Conservation (phyloP, 768 basidiomycete species). For the Brasilioporus rufonigricans region DNA sequence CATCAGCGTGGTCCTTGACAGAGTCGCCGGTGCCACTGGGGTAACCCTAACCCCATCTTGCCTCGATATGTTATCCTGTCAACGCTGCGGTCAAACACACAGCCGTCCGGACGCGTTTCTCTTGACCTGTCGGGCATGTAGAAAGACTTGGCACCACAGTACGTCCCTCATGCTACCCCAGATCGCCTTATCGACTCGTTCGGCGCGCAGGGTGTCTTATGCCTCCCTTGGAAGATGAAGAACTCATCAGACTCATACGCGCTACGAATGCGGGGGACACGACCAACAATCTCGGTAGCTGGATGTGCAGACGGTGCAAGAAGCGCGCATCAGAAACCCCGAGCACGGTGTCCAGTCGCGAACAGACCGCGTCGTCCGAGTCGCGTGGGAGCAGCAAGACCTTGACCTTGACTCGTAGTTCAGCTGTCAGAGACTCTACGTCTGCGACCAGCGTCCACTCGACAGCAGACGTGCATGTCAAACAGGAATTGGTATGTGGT, state of each 20-base stretch:
- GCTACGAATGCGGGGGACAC: constrained; percentile 25
- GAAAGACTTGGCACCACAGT: constrained; percentile 36
- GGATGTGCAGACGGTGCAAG: constrained; percentile 34
- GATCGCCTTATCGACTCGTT: not conserved
- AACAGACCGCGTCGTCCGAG: constrained; percentile 7
- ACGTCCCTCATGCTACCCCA: constrained; percentile 1
- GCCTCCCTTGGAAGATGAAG: constrained; percentile 27
- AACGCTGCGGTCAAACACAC: constrained; percentile 25
- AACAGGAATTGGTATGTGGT: constrained; percentile 11
- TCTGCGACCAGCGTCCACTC: not conserved
- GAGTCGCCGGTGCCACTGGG: not conserved
- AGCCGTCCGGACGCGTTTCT: constrained; percentile 32
- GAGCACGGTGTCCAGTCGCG: constrained; percentile 3
- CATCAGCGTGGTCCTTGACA: not conserved
- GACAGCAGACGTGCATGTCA: not conserved
- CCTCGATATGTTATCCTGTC: constrained; percentile 13
- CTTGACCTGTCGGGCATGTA: constrained; percentile 33
- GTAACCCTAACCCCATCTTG: constrained; percentile 25
- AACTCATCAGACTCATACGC: constrained; percentile 25
- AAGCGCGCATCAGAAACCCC: constrained; percentile 9
- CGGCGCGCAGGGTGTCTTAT: constrained; percentile 33
- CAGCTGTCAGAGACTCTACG: not conserved
- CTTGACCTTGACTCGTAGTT: not conserved
- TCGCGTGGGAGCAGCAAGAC: too few relatives aligned
- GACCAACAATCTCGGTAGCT: constrained; percentile 20